Evolutionary conservation across 495 filamentous ascomycete genomes (phyloP), one percentile per base, ranked within the genome.

Genomic region (Viridothelium virens): DNA sequence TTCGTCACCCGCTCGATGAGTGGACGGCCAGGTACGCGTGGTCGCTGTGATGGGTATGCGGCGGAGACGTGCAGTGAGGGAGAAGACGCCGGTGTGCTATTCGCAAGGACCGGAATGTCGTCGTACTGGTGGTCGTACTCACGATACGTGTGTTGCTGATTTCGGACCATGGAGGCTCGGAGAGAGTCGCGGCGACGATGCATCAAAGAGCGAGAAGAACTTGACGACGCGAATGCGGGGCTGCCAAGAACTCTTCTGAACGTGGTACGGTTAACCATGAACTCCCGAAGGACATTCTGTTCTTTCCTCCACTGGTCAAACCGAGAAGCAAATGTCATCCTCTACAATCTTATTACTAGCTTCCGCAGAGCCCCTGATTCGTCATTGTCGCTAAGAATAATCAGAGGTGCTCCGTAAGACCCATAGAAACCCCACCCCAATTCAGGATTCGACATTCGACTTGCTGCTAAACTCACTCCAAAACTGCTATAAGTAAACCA

Each of bases 1-100:
- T 56, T 65, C 11, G 31, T 59, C 1, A 59, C 64, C 6, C 56
- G 39, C 4, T 66, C 65, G 16, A 63, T 46, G 6, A 47, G 65
- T 25, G 36, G 56, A 14, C 31, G 31, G 33, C 25, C 18, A 14
- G 53, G 53, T 59, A 59, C 36, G 14, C 53, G 53, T 14, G 53
- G 53, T 59, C 53, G 33, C 2, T 59, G 53, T 14, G 53, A 59
- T 14, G 53, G 25, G 31, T 33, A 36, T 5, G 18, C 53, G 0
- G 53, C 4, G 36, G 53, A 59, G 14, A 36, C 36, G 5, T 33
- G 25, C 1, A 31, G n/a, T 36, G 31, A 34, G 9, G 53, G 53
- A 59, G 53, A 34, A 31, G 11, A 11, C 5, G 53, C 1, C 25
- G 31, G 10, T 3, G 53, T 34, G 53, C 25, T 59, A 36, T 59